Base-by-base conservation (phyloP, 129 eudicot genomes). In the Scalesia atractyloides region DNA sequence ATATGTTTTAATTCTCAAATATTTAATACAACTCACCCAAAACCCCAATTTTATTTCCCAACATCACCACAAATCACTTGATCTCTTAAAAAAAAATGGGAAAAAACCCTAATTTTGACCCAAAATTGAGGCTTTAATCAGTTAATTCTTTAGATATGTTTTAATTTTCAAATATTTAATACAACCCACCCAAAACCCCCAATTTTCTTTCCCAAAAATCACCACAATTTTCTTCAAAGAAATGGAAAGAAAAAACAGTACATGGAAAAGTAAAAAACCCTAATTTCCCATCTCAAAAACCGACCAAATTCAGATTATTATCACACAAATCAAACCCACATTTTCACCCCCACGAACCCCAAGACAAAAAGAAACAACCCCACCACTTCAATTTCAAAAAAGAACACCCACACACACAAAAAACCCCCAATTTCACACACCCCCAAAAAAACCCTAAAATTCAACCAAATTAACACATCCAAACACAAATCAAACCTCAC, bases 401-500 rank as follows among this genome's bases (percentile, higher is more conserved):
- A 13, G 3, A 26, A 36, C 5, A 36, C 8, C 13, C 54, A 30
- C 66, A 24, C 43, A 60, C 63, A 57, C 10, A 61, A 33, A 37
- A 62, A 73, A 11, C 52, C 77, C 70, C 17, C 63, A 73, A n/a
- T 60, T n/a, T 22, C 2, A 5, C 9, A 15, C 26, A 9, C 4
- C 19, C 18, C 0, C 20, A 69, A 69, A n/a, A 3, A 59, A 59
- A 59, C 9, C 18, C 6, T 11, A 54, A 26, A 73, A 62, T 48
- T 1, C 4, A 2, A 7, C 15, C 11, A 75, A 75, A 69, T 36
- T 13, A 48, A 47, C 68, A 36, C 46, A 70, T 64, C 15, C 2
- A 74, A 26, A 13, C 13, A 77, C 16, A 19, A 71, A 64, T 12
- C 60, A 71, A 70, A 94, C 98, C 97, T 88, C 98, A 51, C 98